Percentiles rank a stretch among this genome's conserved stretches.
Evolutionary conservation across 768 basidiomycete genomes (phyloP).

Genomic region (Pilatotrama ljubarskyi): DNA sequence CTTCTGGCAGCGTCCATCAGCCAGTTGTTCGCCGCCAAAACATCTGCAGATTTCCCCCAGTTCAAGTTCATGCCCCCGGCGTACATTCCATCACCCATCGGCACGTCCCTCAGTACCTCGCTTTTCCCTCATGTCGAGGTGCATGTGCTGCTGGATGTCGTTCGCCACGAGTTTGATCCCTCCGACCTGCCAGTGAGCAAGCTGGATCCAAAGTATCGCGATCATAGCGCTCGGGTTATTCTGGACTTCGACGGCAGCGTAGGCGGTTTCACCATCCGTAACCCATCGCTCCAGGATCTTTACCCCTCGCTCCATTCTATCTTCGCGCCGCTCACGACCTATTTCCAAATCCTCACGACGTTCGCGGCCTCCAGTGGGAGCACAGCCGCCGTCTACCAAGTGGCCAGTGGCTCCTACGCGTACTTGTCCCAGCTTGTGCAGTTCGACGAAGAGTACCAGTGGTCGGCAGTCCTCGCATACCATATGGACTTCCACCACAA

Average conservation of each 20-base stretch:
- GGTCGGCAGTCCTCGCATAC: constrained; percentile 18
- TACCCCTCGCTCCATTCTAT: constrained; percentile 16
- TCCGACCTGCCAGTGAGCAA: constrained; percentile 25
- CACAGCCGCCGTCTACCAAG: not conserved
- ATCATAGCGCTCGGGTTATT: constrained; percentile 11
- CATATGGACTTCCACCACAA: constrained; percentile 3
- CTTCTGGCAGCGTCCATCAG: not conserved
- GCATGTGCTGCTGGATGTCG: constrained; percentile 2
- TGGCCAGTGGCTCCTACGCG: not conserved
- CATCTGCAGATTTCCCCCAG: not conserved
- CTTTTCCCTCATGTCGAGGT: not conserved
- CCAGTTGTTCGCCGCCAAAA: not conserved
- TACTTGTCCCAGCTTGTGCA: constrained; percentile 16
- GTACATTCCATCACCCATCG: not conserved
- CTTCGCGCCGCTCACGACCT: constrained; percentile 18
- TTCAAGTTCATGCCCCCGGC: not conserved
- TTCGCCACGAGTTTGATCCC: constrained; percentile 14
- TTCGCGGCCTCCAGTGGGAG: not conserved
- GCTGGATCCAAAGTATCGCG: constrained; percentile 17
- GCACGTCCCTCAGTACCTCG: not conserved
- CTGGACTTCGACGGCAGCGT: constrained; percentile 13
- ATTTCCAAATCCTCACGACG: constrained; percentile 16
- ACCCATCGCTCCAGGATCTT: constrained; percentile 9
- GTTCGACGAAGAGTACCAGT: constrained; percentile 10
- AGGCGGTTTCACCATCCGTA: constrained; percentile 6